These are phyloP conservation scores for Teunomyces kruisii DNA, from an alignment of 805 yeast species.

Conservation along the genomic window DNA sequence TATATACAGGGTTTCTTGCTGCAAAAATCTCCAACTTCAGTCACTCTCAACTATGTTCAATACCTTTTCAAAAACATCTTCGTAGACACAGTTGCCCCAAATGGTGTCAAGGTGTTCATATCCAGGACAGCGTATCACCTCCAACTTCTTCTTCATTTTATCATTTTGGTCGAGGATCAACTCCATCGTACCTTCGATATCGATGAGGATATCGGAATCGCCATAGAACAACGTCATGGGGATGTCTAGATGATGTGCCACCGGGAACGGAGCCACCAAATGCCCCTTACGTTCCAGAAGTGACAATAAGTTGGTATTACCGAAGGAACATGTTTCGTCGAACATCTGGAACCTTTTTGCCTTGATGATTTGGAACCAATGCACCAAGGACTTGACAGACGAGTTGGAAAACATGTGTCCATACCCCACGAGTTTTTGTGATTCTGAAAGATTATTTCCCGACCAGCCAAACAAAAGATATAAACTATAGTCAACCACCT, in stretches of 20 bases:
- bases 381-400: constrained; percentile 27
- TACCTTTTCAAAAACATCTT: constrained; percentile 22
- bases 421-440: constrained; percentile 28
- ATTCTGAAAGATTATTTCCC: constrained; percentile 18
- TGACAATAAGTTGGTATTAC: constrained; percentile 20
- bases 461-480: constrained; percentile 28
- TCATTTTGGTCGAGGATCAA: constrained; percentile 24
- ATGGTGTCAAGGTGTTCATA: constrained; percentile 36
- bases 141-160: constrained; percentile 20
- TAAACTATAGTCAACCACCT: constrained; percentile 24
- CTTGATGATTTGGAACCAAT: constrained; percentile 34
- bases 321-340: constrained; percentile 26
- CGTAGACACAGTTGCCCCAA: constrained; percentile 28
- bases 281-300: constrained; percentile 9
- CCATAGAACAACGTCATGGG: constrained; percentile 31
- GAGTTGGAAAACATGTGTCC: constrained; percentile 31
- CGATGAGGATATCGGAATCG: constrained; percentile 28
- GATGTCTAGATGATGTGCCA: constrained; percentile 27
- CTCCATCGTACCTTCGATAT: constrained; percentile 22
- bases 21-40: background rate
- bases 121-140: constrained; percentile 19
- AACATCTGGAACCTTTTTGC: constrained; percentile 32
- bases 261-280: constrained; percentile 28
- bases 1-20: background rate
- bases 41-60: constrained; percentile 7